Evolutionary conservation across 495 filamentous ascomycete species (phyloP), one percentile per base, ranked within the genome.

Genomic region (Neurospora intermedia): DNA sequence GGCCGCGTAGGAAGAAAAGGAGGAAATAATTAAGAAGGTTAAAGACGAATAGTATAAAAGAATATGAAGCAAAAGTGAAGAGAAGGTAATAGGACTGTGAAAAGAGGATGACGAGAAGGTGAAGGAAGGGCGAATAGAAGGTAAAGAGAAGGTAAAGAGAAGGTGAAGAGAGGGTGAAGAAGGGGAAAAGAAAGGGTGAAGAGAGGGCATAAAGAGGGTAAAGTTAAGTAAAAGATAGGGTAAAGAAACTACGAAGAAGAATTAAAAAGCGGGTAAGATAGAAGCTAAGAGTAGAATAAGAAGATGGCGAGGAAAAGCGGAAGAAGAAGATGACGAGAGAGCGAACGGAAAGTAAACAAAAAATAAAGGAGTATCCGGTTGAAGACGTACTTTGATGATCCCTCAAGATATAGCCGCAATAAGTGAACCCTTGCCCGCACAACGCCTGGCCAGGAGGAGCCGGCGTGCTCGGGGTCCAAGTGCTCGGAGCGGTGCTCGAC

Each of bases 331-430:
- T 2, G 3, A 35, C 4, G 1, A 18, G 2, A 18, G 15, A 4
- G 27, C 1, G 6, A 18, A 16, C 1, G 1, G 54, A 35, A 35
- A 8, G 2, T 9, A 0, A 16, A 35, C 0, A 15, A 31, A 16
- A 0, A 0, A 0, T 13, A 13, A 62, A 4, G 27, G 18, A 10
- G 1, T 0, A 4, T 9, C 2, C 69, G 13, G 20, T 3, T 5
- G 46, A 13, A 69, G 7, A 73, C 77, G 6, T 73, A 84, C 83
- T 82, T 35, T 84, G 82, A 16, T 80, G 79, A 42, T 79, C 78
- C 2, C 79, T 75, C 4, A 84, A 77, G 76, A 83, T 84, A 73
- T 84, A 84, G 0, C 83, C 83, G 73, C 83, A 84, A 72, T 84
- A 84, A 4, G 83, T 84, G 59, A 82, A 84, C 1, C 83, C 83